Evolutionary conservation across 257 asterid genomes (phyloP).

Genomic region (Ballota nigra): DNA sequence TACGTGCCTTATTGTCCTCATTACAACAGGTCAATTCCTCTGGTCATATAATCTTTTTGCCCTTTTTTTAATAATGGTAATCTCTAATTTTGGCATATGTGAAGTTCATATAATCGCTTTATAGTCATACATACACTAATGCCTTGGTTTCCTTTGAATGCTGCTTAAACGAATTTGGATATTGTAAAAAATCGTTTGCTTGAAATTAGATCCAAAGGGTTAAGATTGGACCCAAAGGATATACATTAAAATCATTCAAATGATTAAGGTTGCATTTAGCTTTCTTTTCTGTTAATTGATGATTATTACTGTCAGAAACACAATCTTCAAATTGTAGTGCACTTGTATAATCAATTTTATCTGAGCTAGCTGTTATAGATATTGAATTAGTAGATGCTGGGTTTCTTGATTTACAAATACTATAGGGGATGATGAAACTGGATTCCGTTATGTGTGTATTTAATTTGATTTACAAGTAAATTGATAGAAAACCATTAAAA

Average conservation of each 20-base stretch:
- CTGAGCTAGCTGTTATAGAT: neutral
- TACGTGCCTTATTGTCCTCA: constrained; percentile 88
- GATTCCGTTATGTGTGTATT: neutral
- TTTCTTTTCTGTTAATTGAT: neutral
- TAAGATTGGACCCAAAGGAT: neutral
- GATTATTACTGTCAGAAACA: neutral
- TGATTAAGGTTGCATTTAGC: neutral
- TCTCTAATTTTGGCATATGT: neutral
- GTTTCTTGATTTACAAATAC: neutral
- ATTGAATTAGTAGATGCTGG: neutral
- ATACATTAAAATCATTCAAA: neutral
- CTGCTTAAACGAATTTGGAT: neutral
- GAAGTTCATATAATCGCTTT: neutral
- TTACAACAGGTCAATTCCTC: constrained; percentile 55
- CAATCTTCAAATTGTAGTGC: neutral
- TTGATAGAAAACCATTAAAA: neutral
- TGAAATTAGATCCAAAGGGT: neutral
- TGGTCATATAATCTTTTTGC: neutral
- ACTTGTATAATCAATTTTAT: neutral
- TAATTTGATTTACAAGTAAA: neutral
- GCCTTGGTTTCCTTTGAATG: neutral
- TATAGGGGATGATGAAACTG: neutral
- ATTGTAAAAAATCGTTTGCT: neutral
- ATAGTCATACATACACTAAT: neutral
- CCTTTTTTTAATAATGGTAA: neutral